Evolutionary conservation across 305 asterid genomes (phyloP), one percentile per base, ranked within the genome.

Genomic region (Andrographis paniculata): DNA sequence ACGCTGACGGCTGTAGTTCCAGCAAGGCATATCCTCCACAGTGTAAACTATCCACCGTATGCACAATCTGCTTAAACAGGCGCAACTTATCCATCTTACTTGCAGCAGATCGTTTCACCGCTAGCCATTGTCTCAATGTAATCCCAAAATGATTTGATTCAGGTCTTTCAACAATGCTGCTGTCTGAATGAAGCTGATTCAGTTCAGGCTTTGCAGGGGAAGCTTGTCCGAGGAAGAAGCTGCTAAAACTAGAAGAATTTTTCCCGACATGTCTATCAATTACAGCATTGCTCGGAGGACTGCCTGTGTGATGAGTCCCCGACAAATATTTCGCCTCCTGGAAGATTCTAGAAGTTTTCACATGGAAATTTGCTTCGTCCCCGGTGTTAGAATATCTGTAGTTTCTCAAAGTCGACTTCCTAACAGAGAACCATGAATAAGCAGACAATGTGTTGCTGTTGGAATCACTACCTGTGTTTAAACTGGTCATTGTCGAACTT

Each of bases 1-100:
- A 67, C 1, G 63, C 55, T 27, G 82, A 74, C 0, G 82, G 82
- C 21, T 45, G 30, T 16, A 70, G 22, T 5, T 74, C 75, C 49
- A 60, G 38, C 42, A 70, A 49, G 38, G 51, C 72, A 23, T 41
- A 33, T 33, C 63, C 68, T 50, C 35, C 53, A 46, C 38, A 12
- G 46, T 74, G 78, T 2, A 58, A 56, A 51, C 10, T 23, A 61
- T 66, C 59, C 5, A 70, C 74, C 3, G 17, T 41, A 31, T 61
- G 22, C 67, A 60, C 72, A 20, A 74, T 59, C 50, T 44, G 38
- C 1, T 33, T 33, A 13, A 33, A 33, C 1, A 33, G 12, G 38
- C 38, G 12, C 38, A 33, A 13, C 0, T 6, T 9, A 11, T 33
- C 38, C 4, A 6, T 10, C 38, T 10, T 33, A 13, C 13, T 33